phyloP scores from a whole-genome alignment of 75 land plant species.

The Pinus albicaulis region DNA sequence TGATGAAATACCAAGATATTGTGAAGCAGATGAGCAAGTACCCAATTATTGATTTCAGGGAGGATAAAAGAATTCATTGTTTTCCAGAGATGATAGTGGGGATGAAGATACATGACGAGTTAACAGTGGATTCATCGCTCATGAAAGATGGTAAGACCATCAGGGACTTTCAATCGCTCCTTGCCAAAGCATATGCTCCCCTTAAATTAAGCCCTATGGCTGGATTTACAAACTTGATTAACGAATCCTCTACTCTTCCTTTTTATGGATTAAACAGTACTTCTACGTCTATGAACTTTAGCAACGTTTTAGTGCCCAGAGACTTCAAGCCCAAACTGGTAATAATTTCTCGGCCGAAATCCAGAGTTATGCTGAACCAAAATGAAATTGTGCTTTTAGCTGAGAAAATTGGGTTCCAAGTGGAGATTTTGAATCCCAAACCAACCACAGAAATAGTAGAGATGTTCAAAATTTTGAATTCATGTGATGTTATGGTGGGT shows the following conservation, averaged over 20 bases:
- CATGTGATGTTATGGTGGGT: slow-evolving; percentile 18
- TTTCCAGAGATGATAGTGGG: slow-evolving; percentile 40
- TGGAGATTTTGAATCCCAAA: slow-evolving; percentile 16
- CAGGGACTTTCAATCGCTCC: slow-evolving; percentile 14
- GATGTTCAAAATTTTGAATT: slow-evolving; percentile 7
- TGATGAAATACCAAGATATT: slow-evolving; percentile 28
- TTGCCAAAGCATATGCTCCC: slow-evolving; percentile 16
- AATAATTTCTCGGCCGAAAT: slow-evolving; percentile 20
- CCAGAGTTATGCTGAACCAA: slow-evolving; percentile 31
- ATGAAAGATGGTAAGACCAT: slow-evolving; percentile 19
- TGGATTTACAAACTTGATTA: neutral
- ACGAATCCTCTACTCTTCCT: too few relatives aligned
- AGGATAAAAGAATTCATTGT: slow-evolving; percentile 32
- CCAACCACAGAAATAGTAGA: slow-evolving; percentile 15
- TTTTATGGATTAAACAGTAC: too few relatives aligned
- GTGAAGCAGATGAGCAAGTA: slow-evolving; percentile 24
- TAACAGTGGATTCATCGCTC: slow-evolving; percentile 18
- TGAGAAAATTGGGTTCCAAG: slow-evolving; percentile 24
- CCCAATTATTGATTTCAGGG: slow-evolving; percentile 25
- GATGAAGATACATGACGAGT: slow-evolving; percentile 40
- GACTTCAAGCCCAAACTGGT: slow-evolving; percentile 17
- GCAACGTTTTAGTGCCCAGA: neutral
- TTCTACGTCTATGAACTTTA: too few relatives aligned
- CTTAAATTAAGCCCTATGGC: neutral
- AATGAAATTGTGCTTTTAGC: slow-evolving; percentile 14